Evolutionary conservation across 306 rosid species (phyloP).

Genomic region (Adenanthera pavonina): DNA sequence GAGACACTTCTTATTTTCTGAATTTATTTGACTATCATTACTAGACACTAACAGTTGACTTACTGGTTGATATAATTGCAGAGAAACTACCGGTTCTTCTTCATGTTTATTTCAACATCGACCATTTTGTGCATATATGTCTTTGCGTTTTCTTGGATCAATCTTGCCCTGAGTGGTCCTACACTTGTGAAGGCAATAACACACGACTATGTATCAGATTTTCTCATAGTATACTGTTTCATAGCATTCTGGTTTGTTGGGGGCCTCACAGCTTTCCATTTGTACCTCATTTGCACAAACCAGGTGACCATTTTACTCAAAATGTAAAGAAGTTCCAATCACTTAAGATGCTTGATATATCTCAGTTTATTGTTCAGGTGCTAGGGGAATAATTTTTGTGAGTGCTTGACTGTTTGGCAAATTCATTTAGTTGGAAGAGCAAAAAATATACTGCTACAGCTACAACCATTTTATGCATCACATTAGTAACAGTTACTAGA

Average conservation of each 20-base stretch:
- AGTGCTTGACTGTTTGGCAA: slow-evolving; percentile 17
- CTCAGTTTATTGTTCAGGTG: slow-evolving; percentile 19
- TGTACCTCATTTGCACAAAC: slow-evolving; percentile 79
- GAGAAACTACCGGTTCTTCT: slow-evolving; percentile 93
- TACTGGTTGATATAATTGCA: slow-evolving; percentile 53
- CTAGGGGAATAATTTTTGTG: neutral
- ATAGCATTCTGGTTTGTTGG: slow-evolving; percentile 92
- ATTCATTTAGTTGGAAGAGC: slow-evolving; percentile 8
- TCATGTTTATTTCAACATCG: slow-evolving; percentile 88
- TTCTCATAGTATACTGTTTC: slow-evolving; percentile 77
- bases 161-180: slow-evolving; percentile 38
- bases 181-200: slow-evolving; percentile 50
- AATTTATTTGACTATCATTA: slow-evolving; percentile 25
- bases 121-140: slow-evolving; percentile 88
- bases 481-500: neutral
- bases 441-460: slow-evolving; percentile 17
- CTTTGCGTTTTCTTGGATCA: slow-evolving; percentile 69
- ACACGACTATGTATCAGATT: slow-evolving; percentile 64
- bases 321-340: slow-evolving; percentile 12
- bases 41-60: slow-evolving; percentile 40
- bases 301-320: slow-evolving; percentile 67
- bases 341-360: slow-evolving; percentile 32
- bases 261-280: slow-evolving; percentile 92
- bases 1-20: slow-evolving; percentile 8
- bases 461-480: neutral